These are phyloP conservation scores for Kandelia obovata DNA, from an alignment of 345 rosid species.

Conservation along the genomic window DNA sequence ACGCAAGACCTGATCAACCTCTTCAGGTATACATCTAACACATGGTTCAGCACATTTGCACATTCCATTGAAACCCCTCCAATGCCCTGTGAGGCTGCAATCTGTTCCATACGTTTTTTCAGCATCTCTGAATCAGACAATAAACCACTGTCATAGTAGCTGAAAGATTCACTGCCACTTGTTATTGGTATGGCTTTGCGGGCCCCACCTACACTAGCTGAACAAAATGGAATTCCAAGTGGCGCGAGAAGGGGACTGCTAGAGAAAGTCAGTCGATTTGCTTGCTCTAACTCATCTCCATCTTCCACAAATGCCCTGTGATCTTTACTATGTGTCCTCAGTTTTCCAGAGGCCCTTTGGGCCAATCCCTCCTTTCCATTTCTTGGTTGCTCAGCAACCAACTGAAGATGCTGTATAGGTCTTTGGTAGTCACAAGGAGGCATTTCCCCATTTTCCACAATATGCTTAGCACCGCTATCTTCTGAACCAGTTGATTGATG, in stretches of 20 bases:
- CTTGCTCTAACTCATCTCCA: constrained; percentile 15
- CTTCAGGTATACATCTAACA: constrained; percentile 41
- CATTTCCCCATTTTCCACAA: constrained; percentile 21
- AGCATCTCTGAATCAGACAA: constrained; percentile 35
- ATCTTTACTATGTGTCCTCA: constrained; percentile 14
- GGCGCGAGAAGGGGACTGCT: constrained; percentile 36
- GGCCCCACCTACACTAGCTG: constrained; percentile 25
- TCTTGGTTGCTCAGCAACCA: constrained; percentile 13
- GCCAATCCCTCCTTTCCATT: constrained; percentile 14
- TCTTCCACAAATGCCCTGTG: constrained; percentile 21
- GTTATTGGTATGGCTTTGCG: constrained; percentile 16
- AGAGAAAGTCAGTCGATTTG: constrained; percentile 1
- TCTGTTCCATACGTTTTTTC: constrained; percentile 38
- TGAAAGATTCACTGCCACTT: constrained; percentile 15
- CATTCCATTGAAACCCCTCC: constrained; percentile 40
- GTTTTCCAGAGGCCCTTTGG: constrained; percentile 6
- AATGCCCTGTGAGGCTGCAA: constrained; percentile 42
- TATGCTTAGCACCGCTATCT: background rate
- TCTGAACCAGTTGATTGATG: constrained; percentile 12
- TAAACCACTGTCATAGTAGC: constrained; percentile 29
- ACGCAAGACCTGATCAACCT: constrained; percentile 42
- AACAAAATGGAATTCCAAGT: constrained; percentile 39
- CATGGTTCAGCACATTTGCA: constrained; percentile 36
- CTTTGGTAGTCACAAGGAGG: constrained; percentile 21
- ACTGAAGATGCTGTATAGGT: constrained; percentile 40